A percentile compares a stretch with the other conserved stretches of the same genome.
phyloP scores from a whole-genome alignment of 2,329 filamentous ascomycete species.

The Aphanoascus verrucosus region DNA sequence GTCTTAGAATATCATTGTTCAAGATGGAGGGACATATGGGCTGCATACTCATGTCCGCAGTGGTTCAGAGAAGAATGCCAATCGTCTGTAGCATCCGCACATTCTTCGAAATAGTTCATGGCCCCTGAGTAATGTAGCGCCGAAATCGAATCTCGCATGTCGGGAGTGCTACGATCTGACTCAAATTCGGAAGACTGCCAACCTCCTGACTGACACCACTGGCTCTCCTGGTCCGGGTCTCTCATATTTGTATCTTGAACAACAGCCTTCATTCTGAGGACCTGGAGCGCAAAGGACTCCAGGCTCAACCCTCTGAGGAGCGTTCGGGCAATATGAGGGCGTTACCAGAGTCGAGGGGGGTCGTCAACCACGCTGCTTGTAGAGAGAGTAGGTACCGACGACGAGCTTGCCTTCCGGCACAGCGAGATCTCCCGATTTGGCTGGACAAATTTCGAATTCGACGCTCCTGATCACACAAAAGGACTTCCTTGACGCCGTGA shows the following conservation, averaged over 20 bases:
- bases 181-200: constrained; percentile 1
- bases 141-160: not conserved
- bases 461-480: not conserved
- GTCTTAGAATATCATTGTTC: constrained; percentile 1
- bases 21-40: not conserved
- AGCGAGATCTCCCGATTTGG: not conserved
- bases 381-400: not conserved
- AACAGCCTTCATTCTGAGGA: constrained; percentile 3
- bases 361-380: not conserved
- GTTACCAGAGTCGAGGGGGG: not conserved
- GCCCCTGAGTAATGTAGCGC: not conserved
- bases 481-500: not conserved
- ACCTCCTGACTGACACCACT: not conserved
- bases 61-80: not conserved
- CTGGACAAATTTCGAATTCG: not conserved
- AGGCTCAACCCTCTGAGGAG: not conserved
- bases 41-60: constrained; percentile 5
- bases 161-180: not conserved
- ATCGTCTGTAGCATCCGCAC: not conserved
- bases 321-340: not conserved
- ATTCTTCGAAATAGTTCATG: not conserved
- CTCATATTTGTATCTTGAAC: constrained; percentile 2
- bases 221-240: constrained; percentile 1
- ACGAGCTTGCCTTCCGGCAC: not conserved
- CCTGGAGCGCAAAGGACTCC: not conserved